Percentiles rank a stretch among this genome's conserved stretches.
Conservation (phyloP, 805 yeast species). For the Candida koratica region DNA sequence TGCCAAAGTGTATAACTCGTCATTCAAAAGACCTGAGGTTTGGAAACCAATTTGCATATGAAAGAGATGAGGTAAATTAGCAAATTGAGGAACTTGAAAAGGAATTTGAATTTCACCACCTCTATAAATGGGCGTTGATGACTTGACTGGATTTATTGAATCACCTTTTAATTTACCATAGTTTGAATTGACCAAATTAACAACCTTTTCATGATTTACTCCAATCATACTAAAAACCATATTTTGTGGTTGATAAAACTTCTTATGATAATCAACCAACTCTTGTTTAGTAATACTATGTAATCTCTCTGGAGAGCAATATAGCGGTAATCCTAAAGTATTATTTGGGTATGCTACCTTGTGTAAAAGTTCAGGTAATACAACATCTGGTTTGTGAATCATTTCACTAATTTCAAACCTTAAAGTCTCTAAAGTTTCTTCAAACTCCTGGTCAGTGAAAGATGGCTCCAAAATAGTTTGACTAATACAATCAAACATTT, state of each 20-base stretch:
- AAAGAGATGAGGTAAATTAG: constrained; percentile 68
- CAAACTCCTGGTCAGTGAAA: constrained; percentile 64
- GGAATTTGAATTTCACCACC: constrained; percentile 47
- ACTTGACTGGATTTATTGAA: constrained; percentile 8
- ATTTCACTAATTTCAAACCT: constrained; percentile 81
- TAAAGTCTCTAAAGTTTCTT: constrained; percentile 69
- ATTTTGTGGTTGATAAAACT: constrained; percentile 73
- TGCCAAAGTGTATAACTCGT: constrained; percentile 88
- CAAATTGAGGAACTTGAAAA: constrained; percentile 35
- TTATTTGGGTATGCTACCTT: constrained; percentile 68
- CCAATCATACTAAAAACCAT: constrained; percentile 88
- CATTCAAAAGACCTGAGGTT: constrained; percentile 76
- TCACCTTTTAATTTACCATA: constrained; percentile 46
- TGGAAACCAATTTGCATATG: constrained; percentile 87
- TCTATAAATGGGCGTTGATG: constrained; percentile 27
- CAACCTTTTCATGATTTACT: constrained; percentile 64
- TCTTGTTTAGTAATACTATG: constrained; percentile 49
- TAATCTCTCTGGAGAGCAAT: constrained; percentile 72
- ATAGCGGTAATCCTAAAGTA: constrained; percentile 81
- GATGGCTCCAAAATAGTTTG: constrained; percentile 76
- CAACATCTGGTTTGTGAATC: constrained; percentile 75
- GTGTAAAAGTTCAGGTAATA: constrained; percentile 87
- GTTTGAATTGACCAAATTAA: constrained; percentile 55
- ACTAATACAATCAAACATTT: constrained; percentile 70
- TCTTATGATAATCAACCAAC: constrained; percentile 56